A percentile compares a stretch with the other conserved stretches of the same genome.
phyloP scores from a whole-genome alignment of 2,329 filamentous ascomycete species.

The Cytospora paraplurivora region DNA sequence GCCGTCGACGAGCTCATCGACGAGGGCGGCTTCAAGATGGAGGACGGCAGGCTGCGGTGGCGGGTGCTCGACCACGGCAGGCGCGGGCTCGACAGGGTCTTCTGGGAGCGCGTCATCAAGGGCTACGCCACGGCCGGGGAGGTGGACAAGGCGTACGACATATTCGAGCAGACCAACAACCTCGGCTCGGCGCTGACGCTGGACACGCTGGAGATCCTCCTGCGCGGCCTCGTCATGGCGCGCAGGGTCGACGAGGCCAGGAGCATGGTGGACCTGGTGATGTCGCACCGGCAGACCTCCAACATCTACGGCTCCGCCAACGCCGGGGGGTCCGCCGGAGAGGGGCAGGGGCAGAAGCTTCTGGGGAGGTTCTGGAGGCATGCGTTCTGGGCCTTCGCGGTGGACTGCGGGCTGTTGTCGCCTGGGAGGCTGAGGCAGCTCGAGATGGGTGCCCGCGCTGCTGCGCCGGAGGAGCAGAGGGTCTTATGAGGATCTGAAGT shows the following conservation, averaged over 20 bases:
- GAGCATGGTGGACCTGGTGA: conserved; percentile 34
- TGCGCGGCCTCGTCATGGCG: conserved; percentile 37
- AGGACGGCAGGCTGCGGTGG: conserved; percentile 47
- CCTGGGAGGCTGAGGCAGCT: conserved; percentile 20
- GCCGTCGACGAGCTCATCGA: conserved; percentile 63
- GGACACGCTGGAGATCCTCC: conserved; percentile 46
- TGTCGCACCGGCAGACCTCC: conserved; percentile 31
- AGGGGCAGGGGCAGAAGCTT: neutral
- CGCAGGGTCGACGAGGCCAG: conserved; percentile 32
- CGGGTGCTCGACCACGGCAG: conserved; percentile 37
- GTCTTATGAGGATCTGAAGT: neutral
- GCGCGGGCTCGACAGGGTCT: conserved; percentile 55
- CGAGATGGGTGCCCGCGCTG: neutral
- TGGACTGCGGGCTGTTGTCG: conserved; percentile 43
- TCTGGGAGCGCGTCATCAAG: conserved; percentile 72
- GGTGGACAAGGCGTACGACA: conserved; percentile 48
- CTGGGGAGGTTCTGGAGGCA: conserved; percentile 48
- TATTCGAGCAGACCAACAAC: conserved; percentile 50
- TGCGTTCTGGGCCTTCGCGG: conserved; percentile 53
- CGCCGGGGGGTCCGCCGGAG: conserved; percentile 28
- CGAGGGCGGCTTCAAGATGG: conserved; percentile 54
- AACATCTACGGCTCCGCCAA: conserved; percentile 31
- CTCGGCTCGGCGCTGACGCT: conserved; percentile 47
- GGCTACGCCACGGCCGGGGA: conserved; percentile 63
- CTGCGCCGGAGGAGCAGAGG: neutral